phyloP scores from a whole-genome alignment of 768 basidiomycete species.

The Nidularia sp. region DNA sequence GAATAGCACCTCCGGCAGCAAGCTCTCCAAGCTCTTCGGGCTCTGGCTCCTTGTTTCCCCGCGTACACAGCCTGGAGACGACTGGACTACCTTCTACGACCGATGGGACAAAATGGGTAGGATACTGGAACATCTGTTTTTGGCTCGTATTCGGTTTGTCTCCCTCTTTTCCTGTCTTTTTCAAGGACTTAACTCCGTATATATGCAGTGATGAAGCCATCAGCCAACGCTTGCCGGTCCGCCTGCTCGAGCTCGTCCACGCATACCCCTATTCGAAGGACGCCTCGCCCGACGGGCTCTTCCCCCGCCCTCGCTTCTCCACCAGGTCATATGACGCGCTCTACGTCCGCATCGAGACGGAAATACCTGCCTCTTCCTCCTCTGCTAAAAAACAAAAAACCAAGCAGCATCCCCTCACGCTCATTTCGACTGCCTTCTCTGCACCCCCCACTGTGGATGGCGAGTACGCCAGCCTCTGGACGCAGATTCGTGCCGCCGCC shows the following conservation, averaged over 20 bases:
- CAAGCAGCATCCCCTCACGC: too few species aligned
- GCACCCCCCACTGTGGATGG: too few species aligned
- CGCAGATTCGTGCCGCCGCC: too few species aligned
- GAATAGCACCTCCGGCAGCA: constrained; percentile 76
- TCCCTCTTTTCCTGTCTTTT: neutral
- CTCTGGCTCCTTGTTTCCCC: constrained; percentile 62
- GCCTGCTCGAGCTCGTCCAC: constrained; percentile 66
- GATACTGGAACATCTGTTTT: constrained; percentile 72
- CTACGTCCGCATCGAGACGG: constrained; percentile 61
- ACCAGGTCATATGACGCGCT: constrained; percentile 63
- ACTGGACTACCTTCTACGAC: constrained; percentile 63
- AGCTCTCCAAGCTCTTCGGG: constrained; percentile 68
- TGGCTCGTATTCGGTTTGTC: constrained; percentile 64
- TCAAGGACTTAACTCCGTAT: neutral
- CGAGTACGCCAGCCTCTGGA: too few species aligned
- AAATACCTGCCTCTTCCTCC: constrained; percentile 23
- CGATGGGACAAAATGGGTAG: constrained; percentile 75
- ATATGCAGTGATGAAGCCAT: constrained; percentile 52
- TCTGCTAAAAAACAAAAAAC: constrained; percentile 1
- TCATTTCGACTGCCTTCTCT: too few species aligned
- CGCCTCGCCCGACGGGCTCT: constrained; percentile 33
- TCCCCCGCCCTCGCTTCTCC: constrained; percentile 64
- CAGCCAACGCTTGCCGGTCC: constrained; percentile 56
- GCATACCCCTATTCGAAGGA: constrained; percentile 58
- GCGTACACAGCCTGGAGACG: constrained; percentile 44